Percentiles rank a stretch among this genome's conserved stretches.
Conservation (phyloP, 2,329 filamentous ascomycete genomes). For the Talaromyces piceae region DNA sequence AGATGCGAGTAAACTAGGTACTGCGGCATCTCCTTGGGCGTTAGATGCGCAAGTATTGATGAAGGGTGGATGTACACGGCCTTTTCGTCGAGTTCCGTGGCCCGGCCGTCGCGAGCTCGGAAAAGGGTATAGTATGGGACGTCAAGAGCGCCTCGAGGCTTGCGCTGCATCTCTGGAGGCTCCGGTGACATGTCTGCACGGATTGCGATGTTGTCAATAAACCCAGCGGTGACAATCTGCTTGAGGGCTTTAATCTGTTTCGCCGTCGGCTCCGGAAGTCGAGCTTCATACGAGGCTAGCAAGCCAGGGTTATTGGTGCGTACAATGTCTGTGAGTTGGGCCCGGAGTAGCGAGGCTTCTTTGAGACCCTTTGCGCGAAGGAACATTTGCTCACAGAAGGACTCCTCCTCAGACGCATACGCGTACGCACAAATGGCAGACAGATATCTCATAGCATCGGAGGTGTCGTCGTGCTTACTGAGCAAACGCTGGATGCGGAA, state of each 20-base stretch:
- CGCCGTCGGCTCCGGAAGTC: constrained; percentile 54
- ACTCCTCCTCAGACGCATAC: constrained; percentile 54
- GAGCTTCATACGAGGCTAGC: constrained; percentile 31
- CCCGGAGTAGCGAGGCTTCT: constrained; percentile 75
- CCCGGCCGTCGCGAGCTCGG: constrained; percentile 48
- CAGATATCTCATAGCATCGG: constrained; percentile 84
- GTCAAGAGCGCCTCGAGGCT: constrained; percentile 79
- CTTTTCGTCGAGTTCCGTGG: constrained; percentile 46
- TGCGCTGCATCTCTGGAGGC: constrained; percentile 59
- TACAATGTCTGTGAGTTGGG: constrained; percentile 75
- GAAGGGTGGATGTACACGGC: constrained; percentile 83
- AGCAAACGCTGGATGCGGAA: constrained; percentile 72
- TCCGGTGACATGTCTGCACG: constrained; percentile 76
- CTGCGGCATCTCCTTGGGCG: constrained; percentile 67
- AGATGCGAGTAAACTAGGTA: constrained; percentile 85
- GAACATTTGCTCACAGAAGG: constrained; percentile 77
- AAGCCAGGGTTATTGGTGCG: constrained; percentile 59
- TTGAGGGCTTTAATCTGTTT: constrained; percentile 74
- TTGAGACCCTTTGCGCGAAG: constrained; percentile 79
- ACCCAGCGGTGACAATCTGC: constrained; percentile 85
- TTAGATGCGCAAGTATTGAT: constrained; percentile 66
- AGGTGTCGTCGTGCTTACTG: constrained; percentile 69
- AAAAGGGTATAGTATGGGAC: constrained; percentile 85
- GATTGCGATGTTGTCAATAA: constrained; percentile 90
- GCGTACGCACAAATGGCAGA: constrained; percentile 84